phyloP scores from a whole-genome alignment of 257 asterid genomes.

The Plectranthus barbatus region DNA sequence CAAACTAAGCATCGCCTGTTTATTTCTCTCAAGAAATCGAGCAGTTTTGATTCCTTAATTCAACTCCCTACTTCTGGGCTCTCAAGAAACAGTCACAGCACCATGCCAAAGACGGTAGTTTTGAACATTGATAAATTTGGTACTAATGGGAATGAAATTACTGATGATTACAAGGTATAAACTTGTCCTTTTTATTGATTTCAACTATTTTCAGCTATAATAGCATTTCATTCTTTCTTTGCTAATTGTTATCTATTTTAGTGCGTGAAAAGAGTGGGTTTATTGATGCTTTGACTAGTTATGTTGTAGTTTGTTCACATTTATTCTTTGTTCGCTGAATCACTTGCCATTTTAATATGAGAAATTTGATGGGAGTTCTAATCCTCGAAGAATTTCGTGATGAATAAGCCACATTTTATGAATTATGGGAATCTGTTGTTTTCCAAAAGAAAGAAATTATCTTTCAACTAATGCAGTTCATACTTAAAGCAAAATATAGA shows the following conservation, averaged over 20 bases:
- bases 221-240: neutral
- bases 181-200: neutral
- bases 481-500: neutral
- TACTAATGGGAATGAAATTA: slow-evolving; percentile 46
- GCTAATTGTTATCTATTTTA: neutral
- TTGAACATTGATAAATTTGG: slow-evolving; percentile 48
- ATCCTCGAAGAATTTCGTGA: neutral
- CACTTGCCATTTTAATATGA: neutral
- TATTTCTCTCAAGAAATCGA: slow-evolving; percentile 8
- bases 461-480: neutral
- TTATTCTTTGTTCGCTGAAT: neutral
- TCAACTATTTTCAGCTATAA: neutral
- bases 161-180: slow-evolving; percentile 44
- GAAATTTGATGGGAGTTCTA: neutral
- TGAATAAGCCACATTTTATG: neutral
- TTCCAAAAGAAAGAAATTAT: neutral
- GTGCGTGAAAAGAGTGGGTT: neutral
- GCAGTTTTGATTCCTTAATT: slow-evolving; percentile 23
- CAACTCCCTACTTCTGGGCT: slow-evolving; percentile 28
- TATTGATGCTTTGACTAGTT: neutral
- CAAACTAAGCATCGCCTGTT: neutral
- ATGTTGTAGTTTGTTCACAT: too few species aligned
- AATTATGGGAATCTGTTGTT: neutral
- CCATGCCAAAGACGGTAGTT: slow-evolving; percentile 14
- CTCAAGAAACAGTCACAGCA: slow-evolving; percentile 3